These are phyloP conservation scores for Citrus mangshanensis DNA, from an alignment of 345 rosid species.

Conservation along the genomic window DNA sequence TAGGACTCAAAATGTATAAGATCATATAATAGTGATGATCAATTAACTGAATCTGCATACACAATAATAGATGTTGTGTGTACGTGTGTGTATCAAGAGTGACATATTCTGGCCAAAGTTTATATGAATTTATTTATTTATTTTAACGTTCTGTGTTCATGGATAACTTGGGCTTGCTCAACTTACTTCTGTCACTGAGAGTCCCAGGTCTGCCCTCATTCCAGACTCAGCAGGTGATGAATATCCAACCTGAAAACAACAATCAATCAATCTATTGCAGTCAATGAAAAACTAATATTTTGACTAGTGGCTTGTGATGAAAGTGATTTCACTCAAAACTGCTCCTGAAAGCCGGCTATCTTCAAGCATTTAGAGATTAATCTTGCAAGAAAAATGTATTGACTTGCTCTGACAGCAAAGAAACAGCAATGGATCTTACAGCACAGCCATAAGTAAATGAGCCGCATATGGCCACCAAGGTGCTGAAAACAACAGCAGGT, in stretches of 20 bases:
- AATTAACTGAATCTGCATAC: background rate
- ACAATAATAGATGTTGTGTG: too few relatives aligned
- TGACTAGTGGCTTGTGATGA: background rate
- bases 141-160: too few relatives aligned
- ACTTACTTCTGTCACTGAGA: constrained; percentile 39
- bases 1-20: too few relatives aligned
- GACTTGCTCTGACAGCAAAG: too few relatives aligned
- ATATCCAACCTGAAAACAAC: constrained; percentile 43
- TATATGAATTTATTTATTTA: too few relatives aligned
- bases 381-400: too few relatives aligned
- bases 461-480: constrained; percentile 40
- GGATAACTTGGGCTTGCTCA: background rate
- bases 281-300: background rate
- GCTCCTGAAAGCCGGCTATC: background rate
- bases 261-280: background rate
- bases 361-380: background rate
- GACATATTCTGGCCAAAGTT: background rate
- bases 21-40: background rate
- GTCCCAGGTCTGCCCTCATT: constrained; percentile 62
- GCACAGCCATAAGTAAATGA: constrained; percentile 40
- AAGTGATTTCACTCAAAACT: background rate
- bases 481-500: constrained; percentile 34
- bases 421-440: constrained; percentile 20
- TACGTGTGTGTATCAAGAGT: too few relatives aligned
- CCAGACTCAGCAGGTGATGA: constrained; percentile 69